phyloP scores from a whole-genome alignment of 495 filamentous ascomycete genomes.

The Alectoria sarmentosa region DNA sequence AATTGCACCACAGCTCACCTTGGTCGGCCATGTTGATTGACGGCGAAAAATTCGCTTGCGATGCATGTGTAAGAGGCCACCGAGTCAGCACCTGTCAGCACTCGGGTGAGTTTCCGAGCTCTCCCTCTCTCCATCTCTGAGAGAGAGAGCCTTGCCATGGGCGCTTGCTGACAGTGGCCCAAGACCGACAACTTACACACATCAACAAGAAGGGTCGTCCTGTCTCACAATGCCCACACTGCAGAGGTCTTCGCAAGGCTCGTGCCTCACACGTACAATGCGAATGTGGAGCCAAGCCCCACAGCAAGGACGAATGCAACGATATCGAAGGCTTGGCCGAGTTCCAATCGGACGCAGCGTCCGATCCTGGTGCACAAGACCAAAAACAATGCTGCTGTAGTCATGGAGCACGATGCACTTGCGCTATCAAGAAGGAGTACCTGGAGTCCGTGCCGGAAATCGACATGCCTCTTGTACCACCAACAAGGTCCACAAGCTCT shows the following conservation, averaged over 20 bases:
- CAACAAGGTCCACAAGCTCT: slow-evolving; percentile 39
- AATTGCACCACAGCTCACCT: background rate
- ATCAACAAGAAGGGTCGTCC: slow-evolving; percentile 99
- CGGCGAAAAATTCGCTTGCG: slow-evolving; percentile 87
- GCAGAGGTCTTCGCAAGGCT: slow-evolving; percentile 93
- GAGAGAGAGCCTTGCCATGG: slow-evolving; percentile 26
- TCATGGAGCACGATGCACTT: slow-evolving; percentile 87
- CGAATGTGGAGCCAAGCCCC: slow-evolving; percentile 90
- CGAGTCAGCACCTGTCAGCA: slow-evolving; percentile 93
- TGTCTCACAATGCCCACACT: slow-evolving; percentile 97
- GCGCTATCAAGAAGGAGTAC: slow-evolving; percentile 85
- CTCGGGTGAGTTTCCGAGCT: slow-evolving; percentile 55
- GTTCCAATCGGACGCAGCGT: slow-evolving; percentile 32
- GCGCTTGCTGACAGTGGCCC: slow-evolving; percentile 29
- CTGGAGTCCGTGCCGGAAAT: slow-evolving; percentile 69
- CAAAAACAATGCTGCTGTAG: slow-evolving; percentile 72
- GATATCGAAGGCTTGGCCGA: slow-evolving; percentile 51
- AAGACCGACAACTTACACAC: slow-evolving; percentile 87
- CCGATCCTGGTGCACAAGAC: slow-evolving; percentile 50
- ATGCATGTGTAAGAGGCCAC: slow-evolving; percentile 90
- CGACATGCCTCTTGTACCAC: slow-evolving; percentile 43
- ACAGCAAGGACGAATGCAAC: slow-evolving; percentile 56
- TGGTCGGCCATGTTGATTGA: slow-evolving; percentile 63
- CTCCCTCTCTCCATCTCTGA: slow-evolving; percentile 27
- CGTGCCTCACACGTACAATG: slow-evolving; percentile 93